Base-by-base conservation (phyloP, 306 rosid genomes). In the Begonia fuchsioides region DNA sequence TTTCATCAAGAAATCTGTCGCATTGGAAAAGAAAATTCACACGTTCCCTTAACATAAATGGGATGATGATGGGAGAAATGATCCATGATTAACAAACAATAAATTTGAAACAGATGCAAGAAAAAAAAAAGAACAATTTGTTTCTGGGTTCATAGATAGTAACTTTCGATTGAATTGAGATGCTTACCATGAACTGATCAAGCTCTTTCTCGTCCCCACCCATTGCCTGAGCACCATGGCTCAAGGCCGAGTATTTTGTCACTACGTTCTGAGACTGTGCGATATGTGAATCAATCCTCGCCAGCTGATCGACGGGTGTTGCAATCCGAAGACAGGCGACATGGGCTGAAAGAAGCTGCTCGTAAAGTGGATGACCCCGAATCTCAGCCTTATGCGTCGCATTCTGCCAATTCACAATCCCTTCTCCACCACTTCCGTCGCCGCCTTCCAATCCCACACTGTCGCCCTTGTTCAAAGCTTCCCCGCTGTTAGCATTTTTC, bases 321-420 rank as follows among this genome's bases (percentile, higher is more conserved):
- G 98, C 96, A 69, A 90, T 90, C 66, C 96, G 74, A 15, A 90
- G 73, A 61, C 98, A 90, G 15, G 94, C 80, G 55, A 90, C 98
- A 54, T 85, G 96, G 3, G 98, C 96, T 43, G 96, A 85, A 8
- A 90, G 77, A 43, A 90, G 76, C 60, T 83, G 94, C 41, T 90
- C 96, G 43, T 90, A 90, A 11, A 90, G 71, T 35, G 96, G 98
- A 47, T 90, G 95, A 0, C 79, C 48, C n/a, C 85, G 72, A 70
- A 90, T 79, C 80, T 90, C 96, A 3, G 86, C 86, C 72, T 85
- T 90, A 18, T 26, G 51, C 72, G 74, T 65, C 15, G 92, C 95
- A 70, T 77, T 72, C 80, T 81, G 92, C 96, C 96, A 90, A 65
- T 59, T 90, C 58, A 85, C 58, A 43, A 73, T 62, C 2, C 85